These are phyloP conservation scores for Penicillium psychrosexuale DNA, from an alignment of 2,329 filamentous ascomycete species.

Conservation along the genomic window DNA sequence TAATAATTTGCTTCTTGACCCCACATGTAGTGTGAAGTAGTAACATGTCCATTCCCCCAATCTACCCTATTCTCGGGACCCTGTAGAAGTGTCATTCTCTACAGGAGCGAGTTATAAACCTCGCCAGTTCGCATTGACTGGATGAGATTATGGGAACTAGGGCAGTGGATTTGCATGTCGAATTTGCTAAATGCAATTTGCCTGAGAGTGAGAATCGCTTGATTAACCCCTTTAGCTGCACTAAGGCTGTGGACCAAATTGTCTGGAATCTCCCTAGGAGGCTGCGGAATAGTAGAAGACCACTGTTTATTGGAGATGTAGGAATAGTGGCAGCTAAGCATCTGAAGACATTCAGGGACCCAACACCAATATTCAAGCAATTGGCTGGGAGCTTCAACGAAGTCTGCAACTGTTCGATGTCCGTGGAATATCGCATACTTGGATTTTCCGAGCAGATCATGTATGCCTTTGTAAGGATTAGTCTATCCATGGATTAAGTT, in stretches of 20 bases:
- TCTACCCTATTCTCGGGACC: neutral
- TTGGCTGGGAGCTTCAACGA: neutral
- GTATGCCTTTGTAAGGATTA: neutral
- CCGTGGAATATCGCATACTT: neutral
- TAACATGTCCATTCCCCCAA: neutral
- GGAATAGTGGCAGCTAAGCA: neutral
- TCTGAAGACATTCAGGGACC: neutral
- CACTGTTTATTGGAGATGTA: neutral
- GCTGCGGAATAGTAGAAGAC: neutral
- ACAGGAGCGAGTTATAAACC: neutral
- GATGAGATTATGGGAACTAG: neutral
- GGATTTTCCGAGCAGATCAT: neutral
- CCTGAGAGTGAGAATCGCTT: neutral
- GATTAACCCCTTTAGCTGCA: neutral
- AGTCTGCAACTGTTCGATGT: neutral
- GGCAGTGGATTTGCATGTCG: neutral
- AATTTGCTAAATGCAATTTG: neutral
- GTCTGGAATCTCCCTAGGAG: neutral
- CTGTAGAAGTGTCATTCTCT: neutral
- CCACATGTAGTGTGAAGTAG: neutral
- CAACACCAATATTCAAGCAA: neutral
- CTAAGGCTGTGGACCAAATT: neutral
- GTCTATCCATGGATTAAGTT: neutral
- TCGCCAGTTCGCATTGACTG: neutral
- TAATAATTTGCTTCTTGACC: neutral